Percentiles rank a stretch among this genome's conserved stretches.
Evolutionary conservation across 2,329 filamentous ascomycete species (phyloP).

Genomic region (Cladophialophora exuberans): DNA sequence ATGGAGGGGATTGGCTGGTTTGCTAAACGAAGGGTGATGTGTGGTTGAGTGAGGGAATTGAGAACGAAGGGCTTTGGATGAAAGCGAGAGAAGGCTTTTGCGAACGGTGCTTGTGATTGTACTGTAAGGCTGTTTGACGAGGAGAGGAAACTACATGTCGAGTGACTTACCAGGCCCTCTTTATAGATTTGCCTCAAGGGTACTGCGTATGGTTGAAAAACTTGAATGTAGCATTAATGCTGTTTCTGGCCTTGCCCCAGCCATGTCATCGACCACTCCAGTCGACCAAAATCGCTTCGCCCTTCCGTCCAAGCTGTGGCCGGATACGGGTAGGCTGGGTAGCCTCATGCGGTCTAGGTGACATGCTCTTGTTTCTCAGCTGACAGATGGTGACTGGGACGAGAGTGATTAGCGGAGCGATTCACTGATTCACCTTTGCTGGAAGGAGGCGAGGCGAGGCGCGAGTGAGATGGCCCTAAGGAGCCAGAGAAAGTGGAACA

Average conservation of each 20-base stretch:
- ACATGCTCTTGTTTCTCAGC: conserved; percentile 2
- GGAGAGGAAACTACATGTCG: not conserved
- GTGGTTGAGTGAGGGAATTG: conserved; percentile 4
- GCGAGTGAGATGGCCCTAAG: not conserved
- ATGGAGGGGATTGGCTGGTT: not conserved
- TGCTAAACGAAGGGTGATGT: not conserved
- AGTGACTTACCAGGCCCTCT: conserved; percentile 3
- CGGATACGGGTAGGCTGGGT: not conserved
- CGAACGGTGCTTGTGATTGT: not conserved
- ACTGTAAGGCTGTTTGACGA: conserved; percentile 7
- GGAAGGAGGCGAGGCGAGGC: conserved; percentile 3
- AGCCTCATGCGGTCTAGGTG: not conserved
- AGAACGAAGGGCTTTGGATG: conserved; percentile 6
- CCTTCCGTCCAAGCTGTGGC: not conserved
- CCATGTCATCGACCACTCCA: no score
- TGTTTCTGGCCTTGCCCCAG: no score
- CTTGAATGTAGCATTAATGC: no score
- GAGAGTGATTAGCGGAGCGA: not conserved
- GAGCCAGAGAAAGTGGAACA: not conserved
- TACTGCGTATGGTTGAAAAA: no score
- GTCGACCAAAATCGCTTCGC: no score
- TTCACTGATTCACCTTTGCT: not conserved
- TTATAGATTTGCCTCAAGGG: no score
- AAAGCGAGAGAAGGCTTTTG: conserved; percentile 9
- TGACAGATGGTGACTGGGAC: not conserved